Evolutionary conservation across 768 basidiomycete genomes (phyloP).

Genomic region (Rhizopogon vulgaris): DNA sequence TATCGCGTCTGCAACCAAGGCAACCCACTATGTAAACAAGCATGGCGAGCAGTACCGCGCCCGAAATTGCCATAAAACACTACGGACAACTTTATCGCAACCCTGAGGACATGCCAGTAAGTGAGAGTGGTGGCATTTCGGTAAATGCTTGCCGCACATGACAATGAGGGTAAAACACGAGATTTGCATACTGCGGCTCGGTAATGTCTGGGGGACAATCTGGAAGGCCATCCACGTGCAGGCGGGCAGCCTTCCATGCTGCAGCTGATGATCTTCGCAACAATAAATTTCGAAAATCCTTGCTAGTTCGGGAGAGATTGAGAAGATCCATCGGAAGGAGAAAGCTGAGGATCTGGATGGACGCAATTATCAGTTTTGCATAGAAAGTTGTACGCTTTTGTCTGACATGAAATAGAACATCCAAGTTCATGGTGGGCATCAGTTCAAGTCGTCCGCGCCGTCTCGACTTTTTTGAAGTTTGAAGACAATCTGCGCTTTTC

Average conservation of each 20-base stretch:
- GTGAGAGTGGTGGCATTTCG: neutral
- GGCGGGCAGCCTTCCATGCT: constrained; percentile 34
- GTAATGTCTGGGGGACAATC: constrained; percentile 10
- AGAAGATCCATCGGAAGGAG: constrained; percentile 37
- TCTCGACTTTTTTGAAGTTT: neutral
- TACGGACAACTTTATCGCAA: neutral
- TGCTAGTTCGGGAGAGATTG: constrained; percentile 31
- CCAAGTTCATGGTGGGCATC: constrained; percentile 27
- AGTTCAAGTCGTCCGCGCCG: neutral
- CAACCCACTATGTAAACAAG: neutral
- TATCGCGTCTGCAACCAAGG: neutral
- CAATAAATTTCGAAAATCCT: constrained; percentile 30
- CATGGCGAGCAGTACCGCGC: neutral
- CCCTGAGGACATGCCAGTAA: neutral
- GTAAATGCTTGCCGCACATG: constrained; percentile 7
- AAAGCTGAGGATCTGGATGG: constrained; percentile 29
- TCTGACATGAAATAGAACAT: constrained; percentile 4
- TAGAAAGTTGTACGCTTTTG: neutral
- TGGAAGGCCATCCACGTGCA: constrained; percentile 21
- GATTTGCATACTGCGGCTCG: constrained; percentile 12
- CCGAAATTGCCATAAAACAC: neutral
- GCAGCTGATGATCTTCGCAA: constrained; percentile 13
- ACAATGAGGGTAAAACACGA: constrained; percentile 11
- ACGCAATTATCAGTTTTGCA: neutral
- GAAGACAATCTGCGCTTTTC: neutral